Conservation (phyloP, 495 filamentous ascomycete species). For the Aspergillus olivimuriae region DNA sequence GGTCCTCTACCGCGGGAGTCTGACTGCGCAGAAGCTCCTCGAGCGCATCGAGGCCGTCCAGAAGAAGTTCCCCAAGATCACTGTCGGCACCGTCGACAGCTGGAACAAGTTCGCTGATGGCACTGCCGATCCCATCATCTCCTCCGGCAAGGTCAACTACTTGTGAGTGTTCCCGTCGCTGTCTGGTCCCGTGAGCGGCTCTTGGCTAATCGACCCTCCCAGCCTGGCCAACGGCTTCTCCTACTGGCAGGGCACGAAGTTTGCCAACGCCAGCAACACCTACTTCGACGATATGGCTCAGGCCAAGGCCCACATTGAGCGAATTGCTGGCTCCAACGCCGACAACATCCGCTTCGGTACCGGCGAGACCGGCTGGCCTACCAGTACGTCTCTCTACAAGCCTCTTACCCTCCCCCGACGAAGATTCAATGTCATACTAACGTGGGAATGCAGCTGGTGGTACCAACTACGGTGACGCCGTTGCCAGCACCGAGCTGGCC, state of each 20-base stretch:
- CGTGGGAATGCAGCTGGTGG: constrained; percentile 40
- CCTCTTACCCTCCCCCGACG: background rate
- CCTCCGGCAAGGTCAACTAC: constrained; percentile 51
- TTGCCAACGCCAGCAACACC: constrained; percentile 56
- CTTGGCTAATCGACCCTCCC: background rate
- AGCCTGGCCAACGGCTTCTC: constrained; percentile 74
- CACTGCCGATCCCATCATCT: constrained; percentile 61
- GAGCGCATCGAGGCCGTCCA: constrained; percentile 58
- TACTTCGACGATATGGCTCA: constrained; percentile 72
- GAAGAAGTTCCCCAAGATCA: constrained; percentile 44
- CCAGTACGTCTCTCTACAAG: constrained; percentile 27
- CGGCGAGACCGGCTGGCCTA: constrained; percentile 71
- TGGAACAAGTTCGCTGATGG: constrained; percentile 79
- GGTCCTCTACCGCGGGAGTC: constrained; percentile 65
- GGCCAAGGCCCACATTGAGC: constrained; percentile 64
- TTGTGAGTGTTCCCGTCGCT: constrained; percentile 35
- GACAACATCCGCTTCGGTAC: constrained; percentile 61
- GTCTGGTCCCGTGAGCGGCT: background rate
- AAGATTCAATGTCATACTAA: background rate
- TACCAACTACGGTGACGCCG: constrained; percentile 56
- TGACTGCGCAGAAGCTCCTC: constrained; percentile 57
- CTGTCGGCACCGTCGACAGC: constrained; percentile 71
- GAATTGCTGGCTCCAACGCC: constrained; percentile 44
- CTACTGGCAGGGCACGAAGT: constrained; percentile 70
- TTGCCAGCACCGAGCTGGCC: constrained; percentile 56